phyloP scores from a whole-genome alignment of 441 rosid species.

The Croton laevigatus region DNA sequence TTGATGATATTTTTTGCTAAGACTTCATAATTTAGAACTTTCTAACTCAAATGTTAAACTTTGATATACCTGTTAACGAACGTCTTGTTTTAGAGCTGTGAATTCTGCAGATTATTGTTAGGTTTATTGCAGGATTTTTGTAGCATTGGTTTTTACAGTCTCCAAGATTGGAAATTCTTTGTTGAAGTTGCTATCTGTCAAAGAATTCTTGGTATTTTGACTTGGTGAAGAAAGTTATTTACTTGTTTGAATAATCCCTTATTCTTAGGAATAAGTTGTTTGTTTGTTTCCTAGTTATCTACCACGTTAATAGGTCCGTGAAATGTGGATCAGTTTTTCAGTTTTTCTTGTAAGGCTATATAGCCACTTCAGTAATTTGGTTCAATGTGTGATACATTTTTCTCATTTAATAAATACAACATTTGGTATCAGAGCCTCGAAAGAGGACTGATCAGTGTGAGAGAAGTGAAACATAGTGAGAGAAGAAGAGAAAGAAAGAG shows the following conservation, averaged over 20 bases:
- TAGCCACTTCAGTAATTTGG: neutral
- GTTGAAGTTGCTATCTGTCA: neutral
- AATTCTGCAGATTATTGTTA: too few relatives aligned
- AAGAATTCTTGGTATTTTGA: neutral
- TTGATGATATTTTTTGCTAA: too few relatives aligned
- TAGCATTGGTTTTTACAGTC: too few relatives aligned
- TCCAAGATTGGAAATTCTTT: too few relatives aligned
- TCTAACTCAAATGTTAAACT: too few relatives aligned
- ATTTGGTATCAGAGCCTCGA: neutral
- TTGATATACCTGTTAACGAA: too few relatives aligned
- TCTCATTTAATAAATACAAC: neutral
- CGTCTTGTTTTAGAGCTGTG: too few relatives aligned
- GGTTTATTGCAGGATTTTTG: too few relatives aligned
- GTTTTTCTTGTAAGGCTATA: neutral
- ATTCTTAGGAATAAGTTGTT: neutral
- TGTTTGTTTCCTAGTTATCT: constrained; percentile 1
- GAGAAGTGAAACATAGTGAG: too few relatives aligned
- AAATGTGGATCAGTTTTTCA: neutral
- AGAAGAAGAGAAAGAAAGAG: too few relatives aligned
- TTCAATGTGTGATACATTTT: neutral
- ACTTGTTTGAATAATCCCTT: neutral
- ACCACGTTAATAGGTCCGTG: neutral
- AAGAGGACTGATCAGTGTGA: too few relatives aligned
- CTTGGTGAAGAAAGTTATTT: neutral
- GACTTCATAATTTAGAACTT: too few relatives aligned